phyloP scores from a whole-genome alignment of 2,329 filamentous ascomycete genomes.

The Huntiella abstrusa region DNA sequence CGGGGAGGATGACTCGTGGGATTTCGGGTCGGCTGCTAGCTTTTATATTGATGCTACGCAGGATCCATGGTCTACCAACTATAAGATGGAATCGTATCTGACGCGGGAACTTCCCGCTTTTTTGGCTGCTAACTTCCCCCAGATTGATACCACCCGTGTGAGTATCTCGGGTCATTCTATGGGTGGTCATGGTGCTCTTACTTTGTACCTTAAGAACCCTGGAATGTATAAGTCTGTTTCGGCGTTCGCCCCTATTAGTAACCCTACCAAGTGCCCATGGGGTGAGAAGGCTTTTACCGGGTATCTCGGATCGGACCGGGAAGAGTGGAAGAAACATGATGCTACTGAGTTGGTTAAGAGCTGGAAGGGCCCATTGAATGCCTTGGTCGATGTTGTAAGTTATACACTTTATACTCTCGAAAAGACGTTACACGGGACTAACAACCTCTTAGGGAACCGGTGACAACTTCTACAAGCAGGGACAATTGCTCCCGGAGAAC shows the following conservation, averaged over 20 bases:
- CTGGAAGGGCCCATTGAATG: conserved; percentile 53
- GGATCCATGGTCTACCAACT: conserved; percentile 55
- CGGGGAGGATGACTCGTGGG: conserved; percentile 73
- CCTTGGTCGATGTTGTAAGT: conserved; percentile 72
- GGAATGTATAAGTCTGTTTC: conserved; percentile 76
- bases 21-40: conserved; percentile 80
- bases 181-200: conserved; percentile 91
- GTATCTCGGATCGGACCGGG: conserved; percentile 63
- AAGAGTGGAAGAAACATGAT: conserved; percentile 76
- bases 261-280: conserved; percentile 76
- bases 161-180: conserved; percentile 90
- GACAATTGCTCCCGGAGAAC: conserved; percentile 86
- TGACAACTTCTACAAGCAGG: conserved; percentile 92
- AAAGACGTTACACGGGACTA: not conserved
- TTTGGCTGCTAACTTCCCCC: conserved; percentile 52
- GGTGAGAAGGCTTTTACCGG: conserved; percentile 87
- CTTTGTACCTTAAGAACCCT: conserved; percentile 79
- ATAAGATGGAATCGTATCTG: conserved; percentile 92
- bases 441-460: conserved; percentile 49
- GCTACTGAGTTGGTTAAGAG: conserved; percentile 72
- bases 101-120: conserved; percentile 66
- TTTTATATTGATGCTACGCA: conserved; percentile 85
- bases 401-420: not conserved
- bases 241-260: conserved; percentile 78
- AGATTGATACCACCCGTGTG: conserved; percentile 49